Evolutionary conservation across 225 moss, liverwort and hornwort genomes (phyloP).

Genomic region (Asterella californica): DNA sequence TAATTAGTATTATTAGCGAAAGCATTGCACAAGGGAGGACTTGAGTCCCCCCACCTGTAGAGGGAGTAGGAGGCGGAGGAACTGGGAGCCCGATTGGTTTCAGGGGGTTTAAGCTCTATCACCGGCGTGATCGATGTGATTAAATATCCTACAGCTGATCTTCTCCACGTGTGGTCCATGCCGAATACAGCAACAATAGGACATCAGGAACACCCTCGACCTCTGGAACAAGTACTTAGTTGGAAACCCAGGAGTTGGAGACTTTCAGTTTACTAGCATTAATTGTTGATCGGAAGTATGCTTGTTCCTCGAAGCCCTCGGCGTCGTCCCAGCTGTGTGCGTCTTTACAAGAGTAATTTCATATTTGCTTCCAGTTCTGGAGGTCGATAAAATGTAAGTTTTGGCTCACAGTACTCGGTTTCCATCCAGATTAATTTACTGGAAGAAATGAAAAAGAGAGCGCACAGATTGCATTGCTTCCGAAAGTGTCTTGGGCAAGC

Average conservation of each 20-base stretch:
- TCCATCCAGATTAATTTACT: conserved; percentile 47
- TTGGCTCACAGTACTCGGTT: background rate
- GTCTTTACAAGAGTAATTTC: background rate
- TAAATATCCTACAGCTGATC: conserved; percentile 57
- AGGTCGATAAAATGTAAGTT: background rate
- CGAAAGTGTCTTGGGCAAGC: conserved; percentile 68
- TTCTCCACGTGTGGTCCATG: conserved; percentile 82
- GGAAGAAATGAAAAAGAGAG: conserved; percentile 85
- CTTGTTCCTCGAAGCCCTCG: background rate
- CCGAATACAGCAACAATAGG: conserved; percentile 81
- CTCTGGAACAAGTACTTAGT: conserved; percentile 56
- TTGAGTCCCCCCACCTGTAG: conserved; percentile 71
- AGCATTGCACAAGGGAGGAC: too few species aligned
- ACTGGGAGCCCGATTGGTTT: conserved; percentile 56
- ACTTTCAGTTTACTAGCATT: background rate
- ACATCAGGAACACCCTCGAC: conserved; percentile 81
- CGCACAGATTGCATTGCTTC: conserved; percentile 76
- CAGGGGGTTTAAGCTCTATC: conserved; percentile 25
- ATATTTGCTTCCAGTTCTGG: background rate
- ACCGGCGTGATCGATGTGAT: conserved; percentile 42
- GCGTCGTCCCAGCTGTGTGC: background rate
- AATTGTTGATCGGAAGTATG: background rate
- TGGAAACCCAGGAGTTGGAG: background rate
- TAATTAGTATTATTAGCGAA: too few species aligned
- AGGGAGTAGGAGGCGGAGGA: conserved; percentile 85